Percentiles rank a stretch among this genome's conserved stretches.
Evolutionary conservation across 2,329 filamentous ascomycete species (phyloP).

Genomic region (Fusarium sp.): DNA sequence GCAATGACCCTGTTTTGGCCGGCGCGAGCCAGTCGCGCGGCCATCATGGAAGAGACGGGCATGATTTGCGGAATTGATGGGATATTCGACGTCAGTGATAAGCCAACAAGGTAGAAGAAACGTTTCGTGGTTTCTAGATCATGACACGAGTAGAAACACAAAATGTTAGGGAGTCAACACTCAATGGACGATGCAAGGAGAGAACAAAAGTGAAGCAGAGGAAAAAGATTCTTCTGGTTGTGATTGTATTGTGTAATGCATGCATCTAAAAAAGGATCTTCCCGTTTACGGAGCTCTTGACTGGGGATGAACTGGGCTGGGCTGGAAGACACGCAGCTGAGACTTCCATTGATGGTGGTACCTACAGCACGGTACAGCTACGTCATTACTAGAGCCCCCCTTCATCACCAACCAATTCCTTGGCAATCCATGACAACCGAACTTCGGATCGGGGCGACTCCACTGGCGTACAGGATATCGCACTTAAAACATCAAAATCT

Average conservation of each 20-base stretch:
- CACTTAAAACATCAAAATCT: conserved; percentile 13
- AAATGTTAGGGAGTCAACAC: conserved; percentile 4
- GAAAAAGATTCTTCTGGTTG: background rate
- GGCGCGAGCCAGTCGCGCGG: conserved; percentile 42
- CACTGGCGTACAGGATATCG: conserved; percentile 17
- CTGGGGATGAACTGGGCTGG: conserved; percentile 12
- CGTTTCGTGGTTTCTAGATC: conserved; percentile 12
- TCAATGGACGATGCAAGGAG: conserved; percentile 22
- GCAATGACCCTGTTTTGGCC: conserved; percentile 24
- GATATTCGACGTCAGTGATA: conserved; percentile 10
- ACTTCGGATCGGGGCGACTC: conserved; percentile 35
- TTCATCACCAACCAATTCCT: conserved; percentile 29
- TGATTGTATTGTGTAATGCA: conserved; percentile 31
- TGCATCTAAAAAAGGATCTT: conserved; percentile 22
- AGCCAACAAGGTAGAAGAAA: background rate
- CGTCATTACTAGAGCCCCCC: conserved; percentile 31
- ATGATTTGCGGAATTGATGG: conserved; percentile 24
- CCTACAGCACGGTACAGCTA: conserved; percentile 16
- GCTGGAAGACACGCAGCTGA: conserved; percentile 13
- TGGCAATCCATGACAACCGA: conserved; percentile 34
- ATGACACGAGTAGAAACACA: conserved; percentile 23
- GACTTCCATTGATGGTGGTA: background rate
- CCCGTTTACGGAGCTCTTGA: conserved; percentile 32
- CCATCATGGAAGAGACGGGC: conserved; percentile 42
- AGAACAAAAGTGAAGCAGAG: conserved; percentile 1